Conservation (phyloP, 768 basidiomycete species). For the Leccinum truebloodii region DNA sequence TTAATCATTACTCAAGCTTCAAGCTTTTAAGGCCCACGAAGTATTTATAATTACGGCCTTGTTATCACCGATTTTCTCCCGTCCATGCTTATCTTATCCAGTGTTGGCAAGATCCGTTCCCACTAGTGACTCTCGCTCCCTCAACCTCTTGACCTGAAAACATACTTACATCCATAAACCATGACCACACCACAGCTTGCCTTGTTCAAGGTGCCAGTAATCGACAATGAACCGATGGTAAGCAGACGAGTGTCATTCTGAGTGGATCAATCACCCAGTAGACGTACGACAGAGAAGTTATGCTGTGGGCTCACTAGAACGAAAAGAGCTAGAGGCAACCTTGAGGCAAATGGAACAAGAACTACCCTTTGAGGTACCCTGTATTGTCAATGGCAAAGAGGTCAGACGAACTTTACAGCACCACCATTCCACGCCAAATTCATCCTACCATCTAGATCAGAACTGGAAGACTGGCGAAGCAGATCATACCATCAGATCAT, state of each 20-base stretch:
- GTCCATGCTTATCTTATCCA: constrained; percentile 2
- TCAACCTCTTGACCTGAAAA: background rate
- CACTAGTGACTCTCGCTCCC: background rate
- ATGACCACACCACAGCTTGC: constrained; percentile 81
- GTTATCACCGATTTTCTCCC: background rate
- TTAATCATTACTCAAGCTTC: background rate
- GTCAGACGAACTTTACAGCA: constrained; percentile 42
- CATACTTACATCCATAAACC: constrained; percentile 19
- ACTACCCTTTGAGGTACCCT: constrained; percentile 91
- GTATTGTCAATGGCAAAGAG: constrained; percentile 86
- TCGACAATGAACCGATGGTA: constrained; percentile 96
- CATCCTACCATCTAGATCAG: constrained; percentile 53
- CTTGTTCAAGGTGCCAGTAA: constrained; percentile 77
- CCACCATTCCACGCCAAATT: constrained; percentile 6
- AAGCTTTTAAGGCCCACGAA: background rate
- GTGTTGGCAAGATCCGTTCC: constrained; percentile 22
- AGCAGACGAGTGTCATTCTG: constrained; percentile 18
- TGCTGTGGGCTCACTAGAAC: constrained; percentile 76
- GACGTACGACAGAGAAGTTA: constrained; percentile 60
- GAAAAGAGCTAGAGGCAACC: constrained; percentile 68
- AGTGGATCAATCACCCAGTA: constrained; percentile 1
- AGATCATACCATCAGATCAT: constrained; percentile 86
- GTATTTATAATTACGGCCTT: background rate
- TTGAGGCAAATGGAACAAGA: constrained; percentile 78
- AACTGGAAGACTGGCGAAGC: constrained; percentile 77